A percentile compares a stretch with the other conserved stretches of the same genome.
Evolutionary conservation across 148 eudicot species (phyloP).

Genomic region (Nepenthes gracilis): DNA sequence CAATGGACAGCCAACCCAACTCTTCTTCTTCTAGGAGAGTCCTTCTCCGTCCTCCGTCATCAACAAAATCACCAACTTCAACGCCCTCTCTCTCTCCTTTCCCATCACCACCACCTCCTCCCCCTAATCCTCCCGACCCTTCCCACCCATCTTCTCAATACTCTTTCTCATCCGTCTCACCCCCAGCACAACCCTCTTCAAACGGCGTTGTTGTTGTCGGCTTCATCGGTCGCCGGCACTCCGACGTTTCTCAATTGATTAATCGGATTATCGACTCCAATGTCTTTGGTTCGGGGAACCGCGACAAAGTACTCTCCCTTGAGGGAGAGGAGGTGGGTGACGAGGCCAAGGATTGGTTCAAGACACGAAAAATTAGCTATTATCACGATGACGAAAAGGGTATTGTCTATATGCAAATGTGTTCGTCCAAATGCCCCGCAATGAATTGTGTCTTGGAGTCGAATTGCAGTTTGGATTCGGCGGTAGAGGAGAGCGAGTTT

Average conservation of each 20-base stretch:
- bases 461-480: slow-evolving; percentile 23
- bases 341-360: slow-evolving; percentile 31
- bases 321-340: slow-evolving; percentile 13
- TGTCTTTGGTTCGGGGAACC: slow-evolving; percentile 53
- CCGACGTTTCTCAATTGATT: slow-evolving; percentile 46
- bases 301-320: slow-evolving; percentile 16
- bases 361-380: slow-evolving; percentile 36
- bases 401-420: slow-evolving; percentile 53
- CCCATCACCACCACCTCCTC: slow-evolving; percentile 3
- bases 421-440: slow-evolving; percentile 30
- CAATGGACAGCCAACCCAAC: slow-evolving; percentile 17
- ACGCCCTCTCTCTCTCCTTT: slow-evolving; percentile 10
- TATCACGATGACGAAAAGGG: slow-evolving; percentile 43
- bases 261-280: slow-evolving; percentile 60
- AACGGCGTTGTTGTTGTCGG: slow-evolving; percentile 73
- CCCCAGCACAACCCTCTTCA: slow-evolving; percentile 11
- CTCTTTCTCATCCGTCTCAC: slow-evolving; percentile 10
- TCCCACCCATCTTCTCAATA: slow-evolving; percentile 5
- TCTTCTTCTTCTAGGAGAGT: slow-evolving; percentile 43
- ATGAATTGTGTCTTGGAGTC: slow-evolving; percentile 5
- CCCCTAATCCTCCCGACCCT: slow-evolving; percentile 3
- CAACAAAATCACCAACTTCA: background rate
- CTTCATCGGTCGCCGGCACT: slow-evolving; percentile 39
- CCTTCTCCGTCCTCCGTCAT: slow-evolving; percentile 43
- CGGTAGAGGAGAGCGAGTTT: slow-evolving; percentile 41